Evolutionary conservation across 345 rosid species (phyloP), one percentile per base, ranked within the genome.

Genomic region (Eucalyptus coolabah): DNA sequence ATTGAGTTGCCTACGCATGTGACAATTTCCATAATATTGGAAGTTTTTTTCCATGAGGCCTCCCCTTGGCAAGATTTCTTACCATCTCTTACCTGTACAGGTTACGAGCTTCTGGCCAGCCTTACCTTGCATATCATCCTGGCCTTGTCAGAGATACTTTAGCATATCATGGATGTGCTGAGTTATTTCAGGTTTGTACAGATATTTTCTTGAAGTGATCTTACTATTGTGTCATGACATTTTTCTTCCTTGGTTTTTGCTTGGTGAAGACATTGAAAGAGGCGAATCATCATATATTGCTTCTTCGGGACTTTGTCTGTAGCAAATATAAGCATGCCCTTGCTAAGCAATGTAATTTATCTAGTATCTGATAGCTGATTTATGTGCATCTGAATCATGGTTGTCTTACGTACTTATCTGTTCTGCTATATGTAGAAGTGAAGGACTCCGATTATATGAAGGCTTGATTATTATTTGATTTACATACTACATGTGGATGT

Each of bases 121-220:
- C 99, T 90, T 95, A 94, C 92, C 93, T 98, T 87, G 95, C 95
- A 86, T 96, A 93, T 93, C 98, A 98, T 92, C 97, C 99, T 90
- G 99, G 99, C 92, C 94, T 97, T 88, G 93, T 94, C 89, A 93
- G 96, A 91, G 96, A 97, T 82, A 94, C 91, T 91, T 93, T 98
- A 94, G 99, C 99, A 88, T 96, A 95, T 93, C 99, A 96, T 93
- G 99, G 99, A 69, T 98, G 99, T 95, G 99, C 98, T 60, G 99
- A 98, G 93, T 94, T 98, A 90, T 98, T 96, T 87, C 99, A 98
- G 99, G 99, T 94, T 90, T 92, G 72, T 63, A 87, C 86, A 67
- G 54, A 53, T 89, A 89, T 63, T 50, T 91, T 86, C 45, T 86
- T 17, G 67, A 86, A 23, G 51, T 49, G 42, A 45, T 77, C 83